Evolutionary conservation across 805 yeast species (phyloP), one percentile per base, ranked within the genome.

Genomic region (Scheffersomyces stipitis): DNA sequence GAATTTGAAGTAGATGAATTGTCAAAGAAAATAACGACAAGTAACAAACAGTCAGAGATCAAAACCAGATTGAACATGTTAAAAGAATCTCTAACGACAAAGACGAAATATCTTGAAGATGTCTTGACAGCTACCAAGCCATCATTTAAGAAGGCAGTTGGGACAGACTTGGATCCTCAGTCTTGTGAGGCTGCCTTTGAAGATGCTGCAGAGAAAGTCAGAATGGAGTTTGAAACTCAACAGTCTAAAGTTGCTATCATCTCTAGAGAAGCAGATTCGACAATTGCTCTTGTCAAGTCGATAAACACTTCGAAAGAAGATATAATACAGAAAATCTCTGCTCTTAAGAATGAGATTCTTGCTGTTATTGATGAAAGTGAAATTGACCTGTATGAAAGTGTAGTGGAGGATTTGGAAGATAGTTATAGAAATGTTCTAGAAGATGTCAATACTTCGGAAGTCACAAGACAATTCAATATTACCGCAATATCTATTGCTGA

Each of bases 401-500:
- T 74, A 4, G 42, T 83, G 2, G 53, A 58, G 18, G 83, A 78
- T 12, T 66, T 82, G 4, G 91, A 86, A 49, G 73, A 72, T 13
- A 83, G 81, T 29, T 76, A 78, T 45, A 72, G 76, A 28, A 71
- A 71, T 14, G 79, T 87, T 0, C 62, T 78, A 12, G 85, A 83
- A 44, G 81, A 83, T 37, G 54, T 78, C 22, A 86, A 86, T 52
- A 79, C 86, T 45, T 75, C 75, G 20, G 80, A 78, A 30, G 85
- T 88, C 2, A 81, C 90, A 0, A 65, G 78, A 17, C 77, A 77
- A 28, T 89, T 83, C 60, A 88, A 86, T 51, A 60, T 70, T 15
- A 77, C 76, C 30, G 96, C 96, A 0, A 60, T 85, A 8, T 74
- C 77, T 20, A 58, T 75, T 28, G 93, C 95, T 0, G 62, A 76